Percentiles rank a stretch among this genome's conserved stretches.
Conservation (phyloP, 495 filamentous ascomycete species). For the Podospora bellae-mahoneyi region DNA sequence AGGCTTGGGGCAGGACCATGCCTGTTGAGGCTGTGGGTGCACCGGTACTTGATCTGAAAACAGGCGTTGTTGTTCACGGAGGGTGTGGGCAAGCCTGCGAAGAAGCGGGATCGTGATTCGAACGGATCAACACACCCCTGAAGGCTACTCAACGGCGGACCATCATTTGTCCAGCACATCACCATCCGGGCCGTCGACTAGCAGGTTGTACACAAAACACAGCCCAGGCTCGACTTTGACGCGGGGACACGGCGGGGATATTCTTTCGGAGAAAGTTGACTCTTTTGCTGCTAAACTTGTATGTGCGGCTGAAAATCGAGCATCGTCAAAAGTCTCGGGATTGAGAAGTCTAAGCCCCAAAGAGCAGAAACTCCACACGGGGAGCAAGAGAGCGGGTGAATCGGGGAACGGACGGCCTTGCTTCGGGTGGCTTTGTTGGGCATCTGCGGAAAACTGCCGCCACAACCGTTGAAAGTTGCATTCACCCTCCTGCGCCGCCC, state of each 20-base stretch:
- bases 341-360: slow-evolving; percentile 9
- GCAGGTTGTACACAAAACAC: slow-evolving; percentile 7
- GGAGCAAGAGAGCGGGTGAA: not conserved
- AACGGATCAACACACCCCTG: not conserved
- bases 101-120: not conserved
- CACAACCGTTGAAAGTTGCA: slow-evolving; percentile 10
- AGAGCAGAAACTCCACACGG: not conserved
- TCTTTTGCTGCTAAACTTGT: slow-evolving; percentile 21
- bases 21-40: slow-evolving; percentile 1
- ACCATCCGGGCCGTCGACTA: slow-evolving; percentile 6
- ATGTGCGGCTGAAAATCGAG: slow-evolving; percentile 20
- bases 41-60: not conserved
- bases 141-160: not conserved
- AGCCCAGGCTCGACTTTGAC: slow-evolving; percentile 7
- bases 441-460: slow-evolving; percentile 1
- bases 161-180: not conserved
- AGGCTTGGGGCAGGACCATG: slow-evolving; percentile 5
- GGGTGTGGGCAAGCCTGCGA: not conserved
- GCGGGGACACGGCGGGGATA: slow-evolving; percentile 15
- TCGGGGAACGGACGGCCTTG: not conserved
- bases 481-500: slow-evolving; percentile 2
- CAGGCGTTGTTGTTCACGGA: not conserved
- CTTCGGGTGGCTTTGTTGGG: slow-evolving; percentile 7
- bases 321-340: not conserved
- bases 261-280: not conserved